These are phyloP conservation scores for Dendrocalamus latiflorus DNA, from an alignment of 202 grass and related monocot species.

Conservation along the genomic window DNA sequence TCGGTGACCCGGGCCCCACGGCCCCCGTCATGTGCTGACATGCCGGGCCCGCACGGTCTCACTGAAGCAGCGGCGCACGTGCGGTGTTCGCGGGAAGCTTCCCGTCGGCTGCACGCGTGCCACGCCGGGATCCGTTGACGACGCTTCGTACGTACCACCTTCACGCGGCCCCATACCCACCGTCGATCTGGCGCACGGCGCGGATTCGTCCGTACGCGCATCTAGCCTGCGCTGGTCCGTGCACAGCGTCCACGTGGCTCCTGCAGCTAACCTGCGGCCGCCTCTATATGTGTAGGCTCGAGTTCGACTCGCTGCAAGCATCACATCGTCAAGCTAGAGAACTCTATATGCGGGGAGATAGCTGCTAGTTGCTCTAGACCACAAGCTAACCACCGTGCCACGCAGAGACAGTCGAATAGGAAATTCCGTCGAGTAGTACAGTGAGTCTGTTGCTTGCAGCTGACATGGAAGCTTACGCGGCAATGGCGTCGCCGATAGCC, in stretches of 20 bases:
- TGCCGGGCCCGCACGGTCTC: neutral
- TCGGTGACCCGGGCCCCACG: no score
- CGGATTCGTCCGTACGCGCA: constrained; percentile 17
- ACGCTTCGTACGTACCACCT: constrained; percentile 21
- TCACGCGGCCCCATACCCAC: neutral
- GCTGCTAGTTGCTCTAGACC: neutral
- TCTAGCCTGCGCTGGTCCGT: neutral
- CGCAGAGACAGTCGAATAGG: neutral
- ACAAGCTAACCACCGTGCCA: no score
- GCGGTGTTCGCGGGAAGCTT: constrained; percentile 9
- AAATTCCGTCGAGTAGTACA: no score
- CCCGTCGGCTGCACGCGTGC: constrained; percentile 1
- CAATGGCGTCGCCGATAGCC: constrained; percentile 39
- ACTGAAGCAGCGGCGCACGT: neutral
- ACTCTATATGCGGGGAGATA: neutral
- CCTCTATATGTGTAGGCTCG: constrained; percentile 6
- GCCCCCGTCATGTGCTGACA: no score
- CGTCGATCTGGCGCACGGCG: constrained; percentile 19
- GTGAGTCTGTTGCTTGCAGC: neutral
- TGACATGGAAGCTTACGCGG: neutral
- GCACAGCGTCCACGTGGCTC: constrained; percentile 12
- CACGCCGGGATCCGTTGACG: neutral
- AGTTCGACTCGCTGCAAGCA: neutral
- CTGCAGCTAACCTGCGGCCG: neutral
- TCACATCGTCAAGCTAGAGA: neutral